Percentiles rank a stretch among this genome's conserved stretches.
These are phyloP conservation scores for Aspergillus felis DNA, from an alignment of 2,329 filamentous ascomycete genomes.

Conservation along the genomic window DNA sequence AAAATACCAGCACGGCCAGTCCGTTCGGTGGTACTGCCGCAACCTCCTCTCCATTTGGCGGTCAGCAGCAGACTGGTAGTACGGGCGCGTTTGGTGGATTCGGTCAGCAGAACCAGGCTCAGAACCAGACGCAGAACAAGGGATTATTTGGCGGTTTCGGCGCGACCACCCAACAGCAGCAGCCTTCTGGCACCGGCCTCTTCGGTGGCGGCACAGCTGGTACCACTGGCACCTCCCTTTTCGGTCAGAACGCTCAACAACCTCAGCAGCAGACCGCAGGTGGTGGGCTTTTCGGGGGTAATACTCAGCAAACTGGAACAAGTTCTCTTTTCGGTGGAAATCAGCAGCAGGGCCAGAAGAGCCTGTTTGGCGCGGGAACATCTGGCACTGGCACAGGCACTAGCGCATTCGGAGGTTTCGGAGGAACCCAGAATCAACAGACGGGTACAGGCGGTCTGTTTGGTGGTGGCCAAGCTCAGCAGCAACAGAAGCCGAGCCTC, in stretches of 20 bases:
- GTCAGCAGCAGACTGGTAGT: slow-evolving; percentile 28
- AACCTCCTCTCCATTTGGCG: slow-evolving; percentile 45
- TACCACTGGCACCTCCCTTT: slow-evolving; percentile 29
- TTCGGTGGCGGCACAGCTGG: slow-evolving; percentile 28
- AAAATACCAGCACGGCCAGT: slow-evolving; percentile 35
- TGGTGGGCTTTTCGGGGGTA: slow-evolving; percentile 42
- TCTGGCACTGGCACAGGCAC: slow-evolving; percentile 23
- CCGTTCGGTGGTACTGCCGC: slow-evolving; percentile 39
- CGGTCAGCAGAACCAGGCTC: slow-evolving; percentile 34
- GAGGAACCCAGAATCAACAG: slow-evolving; percentile 41
- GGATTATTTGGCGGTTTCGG: slow-evolving; percentile 39
- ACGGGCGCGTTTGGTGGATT: slow-evolving; percentile 44
- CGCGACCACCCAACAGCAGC: slow-evolving; percentile 41
- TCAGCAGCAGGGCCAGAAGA: slow-evolving; percentile 32
- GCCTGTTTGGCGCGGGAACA: slow-evolving; percentile 42
- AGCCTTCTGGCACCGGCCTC: slow-evolving; percentile 41
- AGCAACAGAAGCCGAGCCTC: slow-evolving; percentile 54
- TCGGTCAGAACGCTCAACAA: slow-evolving; percentile 38
- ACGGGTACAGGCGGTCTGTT: slow-evolving; percentile 42
- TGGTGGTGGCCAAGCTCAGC: slow-evolving; percentile 44
- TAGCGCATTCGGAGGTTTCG: slow-evolving; percentile 38
- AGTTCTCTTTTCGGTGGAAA: slow-evolving; percentile 33
- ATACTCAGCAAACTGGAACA: slow-evolving; percentile 29
- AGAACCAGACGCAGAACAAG: slow-evolving; percentile 39
- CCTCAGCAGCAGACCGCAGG: slow-evolving; percentile 30